Conservation (phyloP, 23 red algal genomes). For the Gracilaria domingensis region DNA sequence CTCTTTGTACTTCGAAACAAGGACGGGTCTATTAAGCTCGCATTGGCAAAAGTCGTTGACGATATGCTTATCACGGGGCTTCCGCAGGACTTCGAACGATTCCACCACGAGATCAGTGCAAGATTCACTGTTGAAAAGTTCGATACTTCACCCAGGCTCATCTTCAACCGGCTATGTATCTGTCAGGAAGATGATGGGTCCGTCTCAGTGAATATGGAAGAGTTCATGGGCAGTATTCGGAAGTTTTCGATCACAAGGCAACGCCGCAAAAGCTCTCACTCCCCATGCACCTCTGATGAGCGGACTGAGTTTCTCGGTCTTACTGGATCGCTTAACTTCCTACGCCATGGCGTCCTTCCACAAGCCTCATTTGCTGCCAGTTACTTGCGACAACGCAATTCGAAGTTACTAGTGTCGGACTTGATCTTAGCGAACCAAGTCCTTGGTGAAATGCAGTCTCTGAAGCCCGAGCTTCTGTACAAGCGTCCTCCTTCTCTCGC, state of each 20-base stretch:
- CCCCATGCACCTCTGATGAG: neutral
- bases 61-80: neutral
- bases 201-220: neutral
- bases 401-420: neutral
- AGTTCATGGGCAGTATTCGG: neutral
- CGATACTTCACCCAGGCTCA: neutral
- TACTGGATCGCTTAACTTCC: slow-evolving; percentile 4
- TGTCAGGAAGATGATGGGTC: neutral
- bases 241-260: neutral
- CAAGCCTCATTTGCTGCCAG: slow-evolving; percentile 28
- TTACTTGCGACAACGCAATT: neutral
- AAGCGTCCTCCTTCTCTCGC: too few relatives aligned
- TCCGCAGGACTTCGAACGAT: neutral
- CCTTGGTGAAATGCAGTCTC: neutral
- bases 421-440: neutral
- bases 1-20: too few relatives aligned
- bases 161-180: neutral
- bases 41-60: too few relatives aligned
- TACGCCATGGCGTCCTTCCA: neutral
- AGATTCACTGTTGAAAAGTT: neutral
- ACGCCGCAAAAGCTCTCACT: neutral
- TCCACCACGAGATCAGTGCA: neutral
- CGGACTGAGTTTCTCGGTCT: neutral
- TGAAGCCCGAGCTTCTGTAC: neutral
- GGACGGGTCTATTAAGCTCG: too few relatives aligned